A percentile compares a stretch with the other conserved stretches of the same genome.
phyloP scores from a whole-genome alignment of 2,329 filamentous ascomycete species.

The Fusarium sterilihyphosum region DNA sequence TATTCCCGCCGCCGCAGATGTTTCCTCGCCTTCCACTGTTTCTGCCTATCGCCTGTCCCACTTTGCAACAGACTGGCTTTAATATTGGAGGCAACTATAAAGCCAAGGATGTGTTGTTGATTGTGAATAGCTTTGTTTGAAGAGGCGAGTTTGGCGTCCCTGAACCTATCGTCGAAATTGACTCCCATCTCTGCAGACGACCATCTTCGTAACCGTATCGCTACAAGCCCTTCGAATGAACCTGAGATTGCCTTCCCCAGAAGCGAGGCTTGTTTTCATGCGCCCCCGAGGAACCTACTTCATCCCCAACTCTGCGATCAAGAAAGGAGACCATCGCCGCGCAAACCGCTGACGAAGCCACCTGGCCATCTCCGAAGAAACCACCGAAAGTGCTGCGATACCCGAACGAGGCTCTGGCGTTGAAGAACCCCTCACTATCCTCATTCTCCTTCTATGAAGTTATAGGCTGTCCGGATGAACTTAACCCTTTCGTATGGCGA shows the following conservation, averaged over 20 bases:
- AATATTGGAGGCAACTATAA: not conserved
- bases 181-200: not conserved
- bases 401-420: accelerated
- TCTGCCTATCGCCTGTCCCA: not conserved
- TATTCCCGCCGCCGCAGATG: not conserved
- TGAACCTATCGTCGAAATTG: accelerated
- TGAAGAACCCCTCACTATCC: not conserved
- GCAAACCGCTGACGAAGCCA: not conserved
- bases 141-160: accelerated
- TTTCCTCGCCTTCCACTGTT: not conserved
- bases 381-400: not conserved
- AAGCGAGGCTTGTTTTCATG: not conserved
- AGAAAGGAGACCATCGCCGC: not conserved
- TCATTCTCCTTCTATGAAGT: not conserved
- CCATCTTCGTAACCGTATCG: not conserved
- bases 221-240: accelerated
- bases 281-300: accelerated
- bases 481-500: accelerated
- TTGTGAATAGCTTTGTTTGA: no score
- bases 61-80: not conserved
- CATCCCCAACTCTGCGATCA: accelerated
- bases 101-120: accelerated
- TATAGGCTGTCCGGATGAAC: not conserved
- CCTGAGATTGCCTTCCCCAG: accelerated
- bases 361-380: not conserved